A percentile compares a stretch with the other conserved stretches of the same genome.
These are phyloP conservation scores for Syncephalastrum sp. DNA, from an alignment of 371 early-diverging fungal genomes.

Conservation along the genomic window DNA sequence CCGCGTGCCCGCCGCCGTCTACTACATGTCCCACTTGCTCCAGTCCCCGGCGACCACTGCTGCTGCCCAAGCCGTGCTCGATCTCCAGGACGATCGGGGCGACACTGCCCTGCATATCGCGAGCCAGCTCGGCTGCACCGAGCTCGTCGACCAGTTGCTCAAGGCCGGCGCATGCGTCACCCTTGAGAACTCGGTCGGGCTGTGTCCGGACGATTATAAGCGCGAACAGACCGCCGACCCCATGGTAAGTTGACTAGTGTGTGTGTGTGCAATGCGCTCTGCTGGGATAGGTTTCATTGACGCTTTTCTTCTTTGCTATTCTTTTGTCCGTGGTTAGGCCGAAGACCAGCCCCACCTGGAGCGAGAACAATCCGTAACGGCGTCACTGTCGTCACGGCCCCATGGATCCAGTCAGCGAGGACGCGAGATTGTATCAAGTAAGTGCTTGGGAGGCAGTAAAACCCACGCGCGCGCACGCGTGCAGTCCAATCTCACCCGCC, in stretches of 20 bases:
- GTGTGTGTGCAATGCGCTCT: too few relatives aligned
- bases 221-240: constrained; percentile 52
- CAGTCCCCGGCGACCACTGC: too few relatives aligned
- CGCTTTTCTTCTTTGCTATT: too few relatives aligned
- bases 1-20: constrained; percentile 62
- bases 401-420: constrained; percentile 43
- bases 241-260: too few relatives aligned
- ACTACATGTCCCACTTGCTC: constrained; percentile 72
- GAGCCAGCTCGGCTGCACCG: constrained; percentile 67
- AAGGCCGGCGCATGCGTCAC: constrained; percentile 5
- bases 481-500: too few relatives aligned
- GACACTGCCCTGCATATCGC: constrained; percentile 92
- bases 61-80: constrained; percentile 45
- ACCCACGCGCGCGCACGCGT: too few relatives aligned
- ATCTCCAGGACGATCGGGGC: constrained; percentile 76
- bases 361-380: too few relatives aligned
- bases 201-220: constrained; percentile 20
- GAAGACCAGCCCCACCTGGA: too few relatives aligned
- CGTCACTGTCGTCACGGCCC: too few relatives aligned
- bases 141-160: constrained; percentile 64
- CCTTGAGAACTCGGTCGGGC: too few relatives aligned
- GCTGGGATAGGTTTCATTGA: too few relatives aligned
- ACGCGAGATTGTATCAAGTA: constrained; percentile 57
- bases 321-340: too few relatives aligned
- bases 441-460: constrained; percentile 4